Base-by-base conservation (phyloP, 176 grass and related monocot genomes). In the Elymus sibiricus region DNA sequence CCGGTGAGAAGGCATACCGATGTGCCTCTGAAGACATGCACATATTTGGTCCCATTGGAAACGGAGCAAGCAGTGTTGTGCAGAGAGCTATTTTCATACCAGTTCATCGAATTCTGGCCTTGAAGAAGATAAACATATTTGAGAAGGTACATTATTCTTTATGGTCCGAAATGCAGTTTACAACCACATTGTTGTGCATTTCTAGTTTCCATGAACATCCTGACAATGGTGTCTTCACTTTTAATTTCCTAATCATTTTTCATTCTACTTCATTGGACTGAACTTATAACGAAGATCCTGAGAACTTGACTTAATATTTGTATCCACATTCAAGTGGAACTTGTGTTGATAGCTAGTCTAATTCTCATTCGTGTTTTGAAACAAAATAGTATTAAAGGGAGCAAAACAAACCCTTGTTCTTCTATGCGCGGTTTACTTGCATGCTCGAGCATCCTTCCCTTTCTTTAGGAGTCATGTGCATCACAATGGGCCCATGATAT, bases 81-180 rank as follows among this genome's bases (percentile, higher is more conserved):
- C 92, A 98, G 39, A 90, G 91, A 83, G 96, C 93, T 78, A 86
- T 98, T 86, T 90, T 83, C 81, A 79, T 95, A 88, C 92, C 93
- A 43, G 90, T 90, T 84, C 96, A 98, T 88, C 88, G 90, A 53
- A 87, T 95, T 80, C 69, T 98, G 66, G 96, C 93, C 69, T 81
- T 98, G 78, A 98, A 98, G 87, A 98, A 89, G 82, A 95, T 98
- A 71, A 95, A 98, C 56, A 90, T 98, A 79, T 98, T 92, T 76
- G 93, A 98, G 76, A 95, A 95, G 96, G 96, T 98, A 56, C 13
- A 70, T 82, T 61, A 70, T 82, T 61, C 34, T 32, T 67, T 66
- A 47, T 40, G 4, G 10, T 22, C 15, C 16, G n/a, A 81, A 55
- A 53, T 63, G 65, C 65, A 64, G 4, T 42, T 72, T 73, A 35